Evolutionary conservation across 305 asterid species (phyloP).

Genomic region (Solanum hybrid): DNA sequence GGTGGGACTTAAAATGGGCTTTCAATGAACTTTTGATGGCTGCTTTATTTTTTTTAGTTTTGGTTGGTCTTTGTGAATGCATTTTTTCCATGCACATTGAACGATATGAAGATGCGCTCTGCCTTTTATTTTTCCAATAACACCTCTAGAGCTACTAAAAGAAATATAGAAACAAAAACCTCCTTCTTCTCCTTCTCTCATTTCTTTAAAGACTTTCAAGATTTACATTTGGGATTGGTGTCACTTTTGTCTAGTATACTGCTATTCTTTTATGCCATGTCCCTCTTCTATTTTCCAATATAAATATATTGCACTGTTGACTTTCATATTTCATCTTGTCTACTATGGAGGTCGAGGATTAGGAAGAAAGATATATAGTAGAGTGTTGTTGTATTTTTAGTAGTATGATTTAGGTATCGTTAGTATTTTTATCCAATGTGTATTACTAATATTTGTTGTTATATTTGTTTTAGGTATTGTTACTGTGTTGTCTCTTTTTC

Average conservation of each 20-base stretch:
- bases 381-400: accelerated
- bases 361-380: not conserved
- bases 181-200: not conserved
- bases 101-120: not conserved
- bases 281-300: conserved; percentile 3
- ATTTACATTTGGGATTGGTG: conserved; percentile 9
- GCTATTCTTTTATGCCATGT: not conserved
- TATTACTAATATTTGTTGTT: not conserved
- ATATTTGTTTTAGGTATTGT: not conserved
- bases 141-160: not conserved
- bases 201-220: conserved; percentile 1
- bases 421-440: too few relatives aligned
- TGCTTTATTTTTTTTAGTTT: not conserved
- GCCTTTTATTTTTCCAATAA: conserved; percentile 2
- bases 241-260: not conserved
- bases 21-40: not conserved
- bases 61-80: not conserved
- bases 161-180: not conserved
- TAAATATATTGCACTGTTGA: not conserved
- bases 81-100: conserved; percentile 1
- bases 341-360: not conserved
- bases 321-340: not conserved
- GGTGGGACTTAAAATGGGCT: conserved; percentile 1
- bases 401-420: not conserved
- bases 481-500: not conserved